Base-by-base conservation (phyloP, 495 filamentous ascomycete genomes). In the Lepidopterella palustris region DNA sequence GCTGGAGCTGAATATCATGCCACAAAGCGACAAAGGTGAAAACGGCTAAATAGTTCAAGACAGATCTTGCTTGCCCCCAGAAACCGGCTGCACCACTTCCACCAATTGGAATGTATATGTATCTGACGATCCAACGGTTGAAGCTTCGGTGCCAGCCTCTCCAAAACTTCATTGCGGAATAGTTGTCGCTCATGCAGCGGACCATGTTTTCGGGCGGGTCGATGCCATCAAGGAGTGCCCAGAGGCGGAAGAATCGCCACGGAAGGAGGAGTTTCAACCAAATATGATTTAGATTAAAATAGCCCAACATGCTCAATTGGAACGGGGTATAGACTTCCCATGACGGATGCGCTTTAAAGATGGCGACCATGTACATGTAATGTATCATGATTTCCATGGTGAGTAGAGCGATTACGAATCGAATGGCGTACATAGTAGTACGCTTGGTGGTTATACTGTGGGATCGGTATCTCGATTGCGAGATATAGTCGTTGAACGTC, bases 191-290 rank as follows among this genome's bases (percentile, higher is more conserved):
- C 76, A 97, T 89, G 77, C 93, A 99, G 66, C 93, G 90, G 52
- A 97, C 80, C 89, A 99, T 93, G 74, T 99, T 99, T 72, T 99
- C 93, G 2, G 93, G 92, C 0, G 93, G 90, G 70, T 99, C 93
- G 66, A 97, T 82, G 61, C 87, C 87, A 70, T 99, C 93, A 40
- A 90, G 68, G 1, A 97, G 80, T 0, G 88, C 77, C 93, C 93
- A 99, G 21, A 99, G 82, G 5, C 93, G 89, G 82, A 99, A 99
- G 74, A 97, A 87, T 6, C 93, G 88, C 91, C 91, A 99, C 11
- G 92, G 95, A 3, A 97, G 81, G 0, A 99, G 84, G 0, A 99
- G 85, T 71, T 99, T 99, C 48, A 99, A 82, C 93, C 93, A 99
- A 73, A 99, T 90, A 72, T 96, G 84, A 77, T 96, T 88, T 21